Percentiles rank a stretch among this genome's conserved stretches.
Evolutionary conservation across 805 yeast species (phyloP).

Genomic region (Candida ulmi): DNA sequence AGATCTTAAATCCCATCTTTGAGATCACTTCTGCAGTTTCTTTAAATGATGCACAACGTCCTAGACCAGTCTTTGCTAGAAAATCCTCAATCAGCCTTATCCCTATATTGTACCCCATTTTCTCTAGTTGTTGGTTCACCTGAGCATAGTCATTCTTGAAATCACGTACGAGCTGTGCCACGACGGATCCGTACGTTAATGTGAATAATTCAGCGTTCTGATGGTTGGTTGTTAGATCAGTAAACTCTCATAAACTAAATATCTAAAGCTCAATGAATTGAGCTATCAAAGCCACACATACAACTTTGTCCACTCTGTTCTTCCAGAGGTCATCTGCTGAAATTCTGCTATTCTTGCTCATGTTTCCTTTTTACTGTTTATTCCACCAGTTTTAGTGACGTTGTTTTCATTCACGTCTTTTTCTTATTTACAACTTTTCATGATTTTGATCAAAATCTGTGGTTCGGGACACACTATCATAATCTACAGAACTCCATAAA

Average conservation of each 20-base stretch:
- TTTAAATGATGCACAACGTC: constrained; percentile 71
- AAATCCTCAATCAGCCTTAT: constrained; percentile 88
- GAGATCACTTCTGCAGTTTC: constrained; percentile 86
- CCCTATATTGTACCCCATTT: constrained; percentile 96
- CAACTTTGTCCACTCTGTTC: constrained; percentile 77
- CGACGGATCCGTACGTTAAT: constrained; percentile 92
- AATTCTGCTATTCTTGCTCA: constrained; percentile 37
- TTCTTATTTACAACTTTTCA: not conserved
- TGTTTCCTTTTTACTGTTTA: constrained; percentile 2
- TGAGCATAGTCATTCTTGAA: constrained; percentile 65
- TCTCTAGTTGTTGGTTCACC: constrained; percentile 79
- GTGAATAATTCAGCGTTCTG: constrained; percentile 89
- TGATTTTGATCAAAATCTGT: not conserved
- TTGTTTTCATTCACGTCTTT: not conserved
- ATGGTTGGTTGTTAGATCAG: not conserved
- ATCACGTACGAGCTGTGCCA: constrained; percentile 85
- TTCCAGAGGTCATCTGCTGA: constrained; percentile 92
- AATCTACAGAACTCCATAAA: too few relatives aligned
- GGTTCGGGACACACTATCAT: constrained; percentile 3
- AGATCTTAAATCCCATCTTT: constrained; percentile 86
- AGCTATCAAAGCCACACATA: constrained; percentile 29
- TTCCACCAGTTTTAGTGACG: too few relatives aligned
- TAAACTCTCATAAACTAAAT: too few relatives aligned
- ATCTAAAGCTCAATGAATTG: not conserved
- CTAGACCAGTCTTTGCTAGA: constrained; percentile 79